Evolutionary conservation across 768 basidiomycete species (phyloP), one percentile per base, ranked within the genome.

Genomic region (Coprinellus micaceus): DNA sequence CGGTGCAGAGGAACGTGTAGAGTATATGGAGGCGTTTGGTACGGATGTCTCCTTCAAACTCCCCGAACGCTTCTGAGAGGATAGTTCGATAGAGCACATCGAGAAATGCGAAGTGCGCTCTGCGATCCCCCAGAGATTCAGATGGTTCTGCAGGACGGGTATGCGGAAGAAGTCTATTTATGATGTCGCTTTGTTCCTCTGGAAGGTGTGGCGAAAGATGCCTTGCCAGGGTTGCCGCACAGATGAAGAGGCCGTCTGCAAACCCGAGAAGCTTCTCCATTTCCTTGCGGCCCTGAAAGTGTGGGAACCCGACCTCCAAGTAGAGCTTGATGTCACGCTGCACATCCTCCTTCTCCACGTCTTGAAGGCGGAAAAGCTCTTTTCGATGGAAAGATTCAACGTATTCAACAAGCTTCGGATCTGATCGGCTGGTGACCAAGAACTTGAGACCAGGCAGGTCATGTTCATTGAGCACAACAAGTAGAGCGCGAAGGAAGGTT

Each of bases 361-460:
- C 28, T 25, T 61, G 29, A n/a, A 63, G 60, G 36, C 55, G 57
- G 30, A 52, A 63, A 6, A 53, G 13, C 10, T 41, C 17, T 50
- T 59, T 57, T 4, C 12, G 10, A 24, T 47, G 7, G 9, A 60
- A 44, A 13, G 52, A 43, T 4, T 59, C 12, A 12, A 54, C 15
- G 10, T 36, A 52, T 11, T 4, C 13, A 25, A 52, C 56, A 15
- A 63, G 53, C 24, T 17, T 26, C n/a, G 30, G 58, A 37, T 63
- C 58, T 26, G 58, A 44, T 4, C 59, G 59, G 52, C 62, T 63
- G 9, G 59, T 63, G 24, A 58, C 43, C 11, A 61, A 45, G 52
- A 61, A 61, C 51, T 61, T 61, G 58, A 61, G 60, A 28, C 58
- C 58, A 1, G 17, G 46, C 15, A 58, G 13, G 24, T 28, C n/a